These are phyloP conservation scores for Thielaviopsis musarum DNA, from an alignment of 2,329 filamentous ascomycete species.

Conservation along the genomic window DNA sequence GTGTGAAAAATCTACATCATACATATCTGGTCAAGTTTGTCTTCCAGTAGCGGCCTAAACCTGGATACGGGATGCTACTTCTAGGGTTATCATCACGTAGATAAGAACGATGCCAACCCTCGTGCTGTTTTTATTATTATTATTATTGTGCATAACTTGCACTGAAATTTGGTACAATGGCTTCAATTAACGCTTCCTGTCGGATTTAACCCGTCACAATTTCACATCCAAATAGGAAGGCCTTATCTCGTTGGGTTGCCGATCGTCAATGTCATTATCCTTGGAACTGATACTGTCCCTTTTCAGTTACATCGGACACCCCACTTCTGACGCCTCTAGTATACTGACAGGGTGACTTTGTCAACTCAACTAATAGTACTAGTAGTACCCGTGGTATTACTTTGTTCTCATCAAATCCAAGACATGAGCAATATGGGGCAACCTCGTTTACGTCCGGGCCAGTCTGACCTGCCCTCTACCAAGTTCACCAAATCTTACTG, in stretches of 20 bases:
- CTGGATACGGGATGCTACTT: too few relatives aligned
- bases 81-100: too few relatives aligned
- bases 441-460: constrained; percentile 12
- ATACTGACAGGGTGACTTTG: neutral
- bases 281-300: neutral
- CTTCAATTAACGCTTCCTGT: too few relatives aligned
- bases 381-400: neutral
- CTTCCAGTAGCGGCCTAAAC: too few relatives aligned
- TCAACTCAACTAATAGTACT: too few relatives aligned
- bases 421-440: neutral
- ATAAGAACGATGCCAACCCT: too few relatives aligned
- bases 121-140: too few relatives aligned
- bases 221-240: too few relatives aligned
- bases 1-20: neutral
- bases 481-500: constrained; percentile 53
- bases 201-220: too few relatives aligned
- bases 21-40: neutral
- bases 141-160: too few relatives aligned
- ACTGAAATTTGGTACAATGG: too few relatives aligned
- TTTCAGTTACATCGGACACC: neutral
- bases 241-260: neutral
- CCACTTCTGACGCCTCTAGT: neutral
- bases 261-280: neutral
- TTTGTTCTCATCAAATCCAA: neutral
- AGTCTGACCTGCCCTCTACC: constrained; percentile 41